Evolutionary conservation across 345 rosid species (phyloP), one percentile per base, ranked within the genome.

Genomic region (Populus simonii): DNA sequence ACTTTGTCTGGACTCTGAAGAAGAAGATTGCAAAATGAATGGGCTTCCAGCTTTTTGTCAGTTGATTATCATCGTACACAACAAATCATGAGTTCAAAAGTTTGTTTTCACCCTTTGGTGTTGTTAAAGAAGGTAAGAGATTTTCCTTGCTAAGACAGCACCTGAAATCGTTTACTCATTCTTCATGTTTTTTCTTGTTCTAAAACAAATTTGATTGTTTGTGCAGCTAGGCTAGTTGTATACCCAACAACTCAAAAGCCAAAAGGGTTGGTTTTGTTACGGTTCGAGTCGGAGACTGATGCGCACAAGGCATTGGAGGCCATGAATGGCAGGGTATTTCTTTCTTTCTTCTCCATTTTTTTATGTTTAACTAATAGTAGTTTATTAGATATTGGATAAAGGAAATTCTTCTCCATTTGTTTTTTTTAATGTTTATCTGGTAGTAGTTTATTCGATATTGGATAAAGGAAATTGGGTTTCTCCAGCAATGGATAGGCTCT

Each of bases 191-290:
- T 17, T 2, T 61, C 36, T 33, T 33, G 36, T 33, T 33, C 5
- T 39, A 13, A 61, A 23, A 41, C 39, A 23, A 25, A 38, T 47
- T 36, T 55, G 20, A 39, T 65, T 59, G 51, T 18, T 43, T 33
- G 11, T 80, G 55, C 61, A 93, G 98, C 89, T 59, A 85, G 89
- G 75, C 70, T 91, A 43, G 77, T 89, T 23, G 76, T 31, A 23
- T 91, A 90, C 71, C 85, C 88, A 17, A 72, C 51, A 73, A 91
- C 93, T 7, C 86, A 77, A 78, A 89, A 92, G 78, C 91, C 91
- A 17, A 89, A 88, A 85, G 94, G 98, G 22, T 93, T 25, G 98
- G 96, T 39, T 93, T 93, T 67, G 83, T 91, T 41, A 84, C 88
- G 0, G 36, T 93, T 83, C 49, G 87, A 88, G 47, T 88, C 89